Conservation (phyloP, 2,329 filamentous ascomycete genomes). For the Aureobasidium mangrovei region DNA sequence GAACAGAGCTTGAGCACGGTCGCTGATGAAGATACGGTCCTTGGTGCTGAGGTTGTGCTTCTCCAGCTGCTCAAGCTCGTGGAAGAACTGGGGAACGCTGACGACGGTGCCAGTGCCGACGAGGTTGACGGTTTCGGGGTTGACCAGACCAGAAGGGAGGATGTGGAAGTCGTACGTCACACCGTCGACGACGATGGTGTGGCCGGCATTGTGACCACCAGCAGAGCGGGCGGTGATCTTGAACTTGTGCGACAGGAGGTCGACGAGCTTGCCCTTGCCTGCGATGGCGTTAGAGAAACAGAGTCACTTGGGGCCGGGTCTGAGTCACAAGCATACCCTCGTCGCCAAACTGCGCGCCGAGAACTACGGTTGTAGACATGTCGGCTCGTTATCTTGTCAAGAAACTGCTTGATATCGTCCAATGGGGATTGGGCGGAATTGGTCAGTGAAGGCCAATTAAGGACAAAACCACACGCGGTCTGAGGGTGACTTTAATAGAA, state of each 20-base stretch:
- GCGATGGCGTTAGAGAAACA: background rate
- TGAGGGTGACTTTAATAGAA: background rate
- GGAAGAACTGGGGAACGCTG: slow-evolving; percentile 59
- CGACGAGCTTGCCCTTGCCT: slow-evolving; percentile 51
- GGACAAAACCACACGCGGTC: slow-evolving; percentile 1
- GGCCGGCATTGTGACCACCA: slow-evolving; percentile 54
- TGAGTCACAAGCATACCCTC: slow-evolving; percentile 29
- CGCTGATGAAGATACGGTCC: slow-evolving; percentile 54
- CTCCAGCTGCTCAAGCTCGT: slow-evolving; percentile 53
- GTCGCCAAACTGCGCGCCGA: slow-evolving; percentile 54
- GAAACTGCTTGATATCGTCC: background rate
- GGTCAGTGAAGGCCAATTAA: slow-evolving; percentile 14
- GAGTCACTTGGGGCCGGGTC: background rate
- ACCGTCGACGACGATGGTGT: slow-evolving; percentile 36
- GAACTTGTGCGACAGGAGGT: slow-evolving; percentile 35
- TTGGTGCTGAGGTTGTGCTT: slow-evolving; percentile 51
- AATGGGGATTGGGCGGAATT: slow-evolving; percentile 13
- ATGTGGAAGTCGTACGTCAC: slow-evolving; percentile 51
- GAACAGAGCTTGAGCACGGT: slow-evolving; percentile 55
- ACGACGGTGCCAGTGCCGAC: slow-evolving; percentile 61
- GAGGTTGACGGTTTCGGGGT: slow-evolving; percentile 61
- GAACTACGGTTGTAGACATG: slow-evolving; percentile 45
- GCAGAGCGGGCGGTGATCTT: slow-evolving; percentile 51
- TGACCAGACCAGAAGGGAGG: slow-evolving; percentile 60
- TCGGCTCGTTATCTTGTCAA: slow-evolving; percentile 8